Percentiles rank a stretch among this genome's conserved stretches.
phyloP scores from a whole-genome alignment of 2,329 filamentous ascomycete genomes.

The Colletotrichum tamarilloi region DNA sequence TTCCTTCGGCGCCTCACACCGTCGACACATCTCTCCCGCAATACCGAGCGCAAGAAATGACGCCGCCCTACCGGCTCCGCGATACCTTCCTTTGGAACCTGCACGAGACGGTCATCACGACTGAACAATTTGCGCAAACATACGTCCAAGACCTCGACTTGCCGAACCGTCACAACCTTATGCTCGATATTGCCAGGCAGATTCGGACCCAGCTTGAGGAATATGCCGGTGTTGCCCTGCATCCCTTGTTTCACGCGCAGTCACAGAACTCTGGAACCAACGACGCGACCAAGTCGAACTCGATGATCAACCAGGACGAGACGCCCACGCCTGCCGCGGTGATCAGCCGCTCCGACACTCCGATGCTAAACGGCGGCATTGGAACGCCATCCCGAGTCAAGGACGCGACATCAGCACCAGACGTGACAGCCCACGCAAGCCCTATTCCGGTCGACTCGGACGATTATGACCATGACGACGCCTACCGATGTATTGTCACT shows the following conservation, averaged over 20 bases:
- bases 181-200: slow-evolving; percentile 88
- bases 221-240: slow-evolving; percentile 92
- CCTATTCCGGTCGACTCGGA: slow-evolving; percentile 74
- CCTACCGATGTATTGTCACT: slow-evolving; percentile 91
- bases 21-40: slow-evolving; percentile 80
- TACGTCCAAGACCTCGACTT: slow-evolving; percentile 95
- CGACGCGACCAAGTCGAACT: slow-evolving; percentile 44
- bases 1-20: slow-evolving; percentile 65
- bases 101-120: slow-evolving; percentile 92
- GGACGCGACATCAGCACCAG: slow-evolving; percentile 56
- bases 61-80: slow-evolving; percentile 87
- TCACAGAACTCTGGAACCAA: slow-evolving; percentile 40
- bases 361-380: slow-evolving; percentile 60
- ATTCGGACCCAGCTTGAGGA: slow-evolving; percentile 96
- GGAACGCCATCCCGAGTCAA: slow-evolving; percentile 60
- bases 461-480: slow-evolving; percentile 89
- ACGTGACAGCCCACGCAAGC: slow-evolving; percentile 77
- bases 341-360: slow-evolving; percentile 67
- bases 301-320: slow-evolving; percentile 49
- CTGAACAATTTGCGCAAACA: slow-evolving; percentile 92
- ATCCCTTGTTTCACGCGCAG: slow-evolving; percentile 85
- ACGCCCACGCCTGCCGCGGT: slow-evolving; percentile 49
- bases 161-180: slow-evolving; percentile 76
- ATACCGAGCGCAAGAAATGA: slow-evolving; percentile 82
- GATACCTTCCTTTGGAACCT: slow-evolving; percentile 99